phyloP scores from a whole-genome alignment of 2,329 filamentous ascomycete species.

The Chalaropsis ovoidea region DNA sequence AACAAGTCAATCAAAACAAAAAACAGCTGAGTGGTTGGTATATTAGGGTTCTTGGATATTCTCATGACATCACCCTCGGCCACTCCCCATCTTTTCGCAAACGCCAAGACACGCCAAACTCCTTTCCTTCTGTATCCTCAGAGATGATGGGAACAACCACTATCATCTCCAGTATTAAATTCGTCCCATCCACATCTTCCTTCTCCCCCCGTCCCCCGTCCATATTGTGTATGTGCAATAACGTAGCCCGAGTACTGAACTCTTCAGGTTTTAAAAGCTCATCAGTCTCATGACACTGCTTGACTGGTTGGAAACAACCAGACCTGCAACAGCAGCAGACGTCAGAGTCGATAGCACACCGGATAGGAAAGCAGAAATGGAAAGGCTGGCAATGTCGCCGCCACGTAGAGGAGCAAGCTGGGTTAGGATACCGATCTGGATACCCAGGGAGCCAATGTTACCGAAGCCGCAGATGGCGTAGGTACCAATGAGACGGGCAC shows the following conservation, averaged over 20 bases:
- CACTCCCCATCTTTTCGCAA: not conserved
- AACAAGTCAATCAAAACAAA: conserved; percentile 2
- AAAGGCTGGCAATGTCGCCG: conserved; percentile 65
- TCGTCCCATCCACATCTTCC: not conserved
- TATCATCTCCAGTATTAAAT: not conserved
- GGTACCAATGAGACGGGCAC: conserved; percentile 70
- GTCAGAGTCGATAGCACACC: conserved; percentile 72
- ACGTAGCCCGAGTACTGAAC: too few relatives aligned
- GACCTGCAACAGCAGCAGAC: conserved; percentile 65
- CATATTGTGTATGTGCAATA: too few relatives aligned
- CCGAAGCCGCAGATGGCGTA: conserved; percentile 78
- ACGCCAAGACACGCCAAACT: conserved; percentile 7
- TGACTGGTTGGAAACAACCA: conserved; percentile 52
- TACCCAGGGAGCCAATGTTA: conserved; percentile 78
- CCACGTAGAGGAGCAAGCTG: conserved; percentile 66
- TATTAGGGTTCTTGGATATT: not conserved
- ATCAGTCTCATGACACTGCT: conserved; percentile 22
- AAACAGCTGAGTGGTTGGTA: conserved; percentile 6
- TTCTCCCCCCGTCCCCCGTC: too few relatives aligned
- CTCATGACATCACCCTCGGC: not conserved
- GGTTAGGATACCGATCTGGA: conserved; percentile 77
- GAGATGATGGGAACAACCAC: too few relatives aligned
- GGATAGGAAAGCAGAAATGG: conserved; percentile 64
- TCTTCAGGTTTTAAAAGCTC: conserved; percentile 14
- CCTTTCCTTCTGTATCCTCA: not conserved